Percentiles rank a stretch among this genome's conserved stretches.
These are phyloP conservation scores for Talaromyces rugulosus DNA, from an alignment of 2,329 filamentous ascomycete species.

Conservation along the genomic window DNA sequence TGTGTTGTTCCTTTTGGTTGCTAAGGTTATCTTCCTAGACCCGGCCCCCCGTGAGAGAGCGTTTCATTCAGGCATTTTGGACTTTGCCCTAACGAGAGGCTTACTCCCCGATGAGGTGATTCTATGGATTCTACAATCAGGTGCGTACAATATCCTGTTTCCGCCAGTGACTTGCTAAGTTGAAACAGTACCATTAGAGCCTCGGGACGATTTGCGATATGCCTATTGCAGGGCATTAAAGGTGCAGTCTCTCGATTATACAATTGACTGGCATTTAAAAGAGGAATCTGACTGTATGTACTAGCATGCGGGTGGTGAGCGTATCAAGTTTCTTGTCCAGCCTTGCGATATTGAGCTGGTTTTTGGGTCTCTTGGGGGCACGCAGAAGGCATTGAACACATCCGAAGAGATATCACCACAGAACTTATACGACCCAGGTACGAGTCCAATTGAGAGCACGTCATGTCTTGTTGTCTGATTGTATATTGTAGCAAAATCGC, in stretches of 20 bases:
- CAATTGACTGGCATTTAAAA: constrained; percentile 12
- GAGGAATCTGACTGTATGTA: not conserved
- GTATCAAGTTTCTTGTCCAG: constrained; percentile 34
- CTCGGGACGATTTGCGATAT: constrained; percentile 51
- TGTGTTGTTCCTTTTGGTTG: not conserved
- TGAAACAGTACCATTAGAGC: constrained; percentile 49
- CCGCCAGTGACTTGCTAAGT: not conserved
- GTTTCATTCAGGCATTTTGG: constrained; percentile 60
- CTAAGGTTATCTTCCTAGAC: constrained; percentile 28
- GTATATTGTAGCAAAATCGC: constrained; percentile 10
- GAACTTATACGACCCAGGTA: constrained; percentile 8
- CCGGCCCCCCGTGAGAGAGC: constrained; percentile 52
- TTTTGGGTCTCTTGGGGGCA: constrained; percentile 58
- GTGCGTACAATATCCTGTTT: constrained; percentile 19
- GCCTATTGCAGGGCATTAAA: constrained; percentile 58
- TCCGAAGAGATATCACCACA: constrained; percentile 26
- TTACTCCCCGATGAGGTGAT: constrained; percentile 61
- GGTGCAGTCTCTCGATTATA: constrained; percentile 17
- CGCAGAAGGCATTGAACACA: constrained; percentile 40
- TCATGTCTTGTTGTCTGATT: not conserved
- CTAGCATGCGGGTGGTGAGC: constrained; percentile 25
- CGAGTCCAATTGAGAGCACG: not conserved
- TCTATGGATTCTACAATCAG: constrained; percentile 54
- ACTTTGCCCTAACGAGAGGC: constrained; percentile 47
- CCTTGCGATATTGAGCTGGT: constrained; percentile 43